Evolutionary conservation across 2,329 filamentous ascomycete species (phyloP), one percentile per base, ranked within the genome.

Genomic region (Penicillium rolfsii): DNA sequence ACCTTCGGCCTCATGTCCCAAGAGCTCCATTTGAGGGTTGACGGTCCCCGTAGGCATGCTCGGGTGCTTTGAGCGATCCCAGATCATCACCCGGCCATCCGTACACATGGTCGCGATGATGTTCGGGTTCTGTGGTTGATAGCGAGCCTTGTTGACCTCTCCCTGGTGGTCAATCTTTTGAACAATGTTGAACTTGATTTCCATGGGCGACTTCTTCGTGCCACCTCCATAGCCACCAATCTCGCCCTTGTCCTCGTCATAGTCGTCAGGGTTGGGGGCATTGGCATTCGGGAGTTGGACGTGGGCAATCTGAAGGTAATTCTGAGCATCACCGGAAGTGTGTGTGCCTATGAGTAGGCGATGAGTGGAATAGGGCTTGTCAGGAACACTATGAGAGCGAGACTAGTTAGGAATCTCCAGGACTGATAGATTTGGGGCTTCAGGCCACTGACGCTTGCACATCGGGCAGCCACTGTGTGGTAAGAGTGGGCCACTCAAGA

Each of bases 111-210:
- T 97, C 3, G 95, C 95, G 70, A 99, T 96, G 60, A 99, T 88
- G 72, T 99, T 93, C 5, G 94, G 93, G 73, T 99, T 99, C 76
- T 98, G 94, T 12, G 95, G 95, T 78, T 97, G 93, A 75, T 98
- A 98, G 68, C 95, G 89, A 16, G 95, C 96, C 82, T 98, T 99
- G 84, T 99, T 99, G 74, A 99, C 93, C 77, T 99, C 95, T 65
- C 91, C 91, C 16, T 93, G 93, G 75, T 99, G 95, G 75, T 96
- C 91, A 74, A 99, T 99, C 78, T 91, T 95, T 78, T 99, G 95
- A 55, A 95, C 89, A 71, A 99, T 91, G 66, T 90, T 90, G 82
- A 96, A 97, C 72, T 91, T 93, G 76, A 98, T 86, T 64, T 82
- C 80, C 73, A 81, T 89, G 45, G 87, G 84, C 24, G 88, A 85